Evolutionary conservation across 1,284 basidiomycete species (phyloP), one percentile per base, ranked within the genome.

Genomic region (Agaricales sp.): DNA sequence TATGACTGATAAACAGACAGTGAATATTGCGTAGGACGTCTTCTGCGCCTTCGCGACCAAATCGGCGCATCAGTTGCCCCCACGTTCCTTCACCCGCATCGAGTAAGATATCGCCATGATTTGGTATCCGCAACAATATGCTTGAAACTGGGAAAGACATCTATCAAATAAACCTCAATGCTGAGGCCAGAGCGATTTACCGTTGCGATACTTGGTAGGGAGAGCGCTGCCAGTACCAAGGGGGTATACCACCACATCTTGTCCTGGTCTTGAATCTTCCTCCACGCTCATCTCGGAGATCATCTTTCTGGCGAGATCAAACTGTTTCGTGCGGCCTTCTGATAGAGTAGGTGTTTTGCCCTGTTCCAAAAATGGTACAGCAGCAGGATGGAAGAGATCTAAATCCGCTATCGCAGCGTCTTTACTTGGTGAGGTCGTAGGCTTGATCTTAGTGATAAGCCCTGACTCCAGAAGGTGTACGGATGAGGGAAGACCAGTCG

Each of bases 11-110:
- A 63, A 86, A 97, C 23, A 98, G 75, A 59, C 90, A 78, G 54
- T 78, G 82, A 24, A 95, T 63, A 46, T 86, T 69, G n/a, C 79
- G 69, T 50, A 95, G 67, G 11, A 84, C 70, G n/a, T 77, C 13
- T 60, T 58, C 1, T 63, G 52, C 14, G 61, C 58, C n/a, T 62
- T 51, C 3, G 60, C 63, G 13, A 77, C 92, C 92, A 57, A 84
- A 95, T 45, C 82, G 76, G 8, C 95, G 77, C 2, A 74, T 72
- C 4, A 98, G 73, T 60, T 98, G 92, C 1, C 92, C 93, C 69
- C 86, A 87, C 0, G 94, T 94, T 0, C 91, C 90, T 64, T 98
- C 94, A 0, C 94, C 94, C 1, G 77, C 78, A 57, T 98, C 95
- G 2, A 98, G 74, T n/a, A 98, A 67, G 21, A 97, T 67, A 50